Conservation (phyloP, 2,329 filamentous ascomycete species). For the Golovinomyces cichoracearum region DNA sequence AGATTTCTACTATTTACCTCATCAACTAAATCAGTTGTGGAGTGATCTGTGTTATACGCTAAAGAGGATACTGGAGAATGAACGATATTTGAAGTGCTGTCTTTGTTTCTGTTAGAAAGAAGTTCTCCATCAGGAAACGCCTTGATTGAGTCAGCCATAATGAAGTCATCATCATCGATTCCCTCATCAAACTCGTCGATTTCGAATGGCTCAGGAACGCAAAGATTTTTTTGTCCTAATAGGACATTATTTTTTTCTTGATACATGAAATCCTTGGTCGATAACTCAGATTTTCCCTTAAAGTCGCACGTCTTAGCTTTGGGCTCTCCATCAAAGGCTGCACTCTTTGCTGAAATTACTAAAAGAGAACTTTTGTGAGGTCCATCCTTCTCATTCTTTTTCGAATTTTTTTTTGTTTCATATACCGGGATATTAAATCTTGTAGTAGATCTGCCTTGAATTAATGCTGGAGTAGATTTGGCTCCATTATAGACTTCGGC, state of each 20-base stretch:
- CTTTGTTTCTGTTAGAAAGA: background rate
- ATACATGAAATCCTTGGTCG: background rate
- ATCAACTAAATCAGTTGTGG: background rate
- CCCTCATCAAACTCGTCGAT: slow-evolving; percentile 10
- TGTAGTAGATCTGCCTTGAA: too few species aligned
- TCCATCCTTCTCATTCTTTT: background rate
- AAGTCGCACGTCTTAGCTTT: background rate
- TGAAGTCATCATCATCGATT: slow-evolving; percentile 10
- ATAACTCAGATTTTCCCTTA: background rate
- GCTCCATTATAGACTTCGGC: too few species aligned
- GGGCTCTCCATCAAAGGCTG: background rate
- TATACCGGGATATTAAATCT: too few species aligned
- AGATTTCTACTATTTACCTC: background rate
- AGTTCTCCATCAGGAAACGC: background rate
- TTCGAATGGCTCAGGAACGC: background rate
- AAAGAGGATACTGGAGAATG: background rate
- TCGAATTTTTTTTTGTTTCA: too few species aligned
- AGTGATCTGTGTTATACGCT: background rate
- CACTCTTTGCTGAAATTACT: background rate
- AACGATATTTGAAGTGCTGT: too few species aligned
- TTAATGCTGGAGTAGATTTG: too few species aligned
- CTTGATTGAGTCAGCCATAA: slow-evolving; percentile 5
- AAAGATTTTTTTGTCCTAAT: background rate
- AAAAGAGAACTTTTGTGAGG: background rate
- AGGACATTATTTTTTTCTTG: background rate